These are phyloP conservation scores for Mucor mucedo DNA, from an alignment of 371 early-diverging fungal genomes.

Conservation along the genomic window DNA sequence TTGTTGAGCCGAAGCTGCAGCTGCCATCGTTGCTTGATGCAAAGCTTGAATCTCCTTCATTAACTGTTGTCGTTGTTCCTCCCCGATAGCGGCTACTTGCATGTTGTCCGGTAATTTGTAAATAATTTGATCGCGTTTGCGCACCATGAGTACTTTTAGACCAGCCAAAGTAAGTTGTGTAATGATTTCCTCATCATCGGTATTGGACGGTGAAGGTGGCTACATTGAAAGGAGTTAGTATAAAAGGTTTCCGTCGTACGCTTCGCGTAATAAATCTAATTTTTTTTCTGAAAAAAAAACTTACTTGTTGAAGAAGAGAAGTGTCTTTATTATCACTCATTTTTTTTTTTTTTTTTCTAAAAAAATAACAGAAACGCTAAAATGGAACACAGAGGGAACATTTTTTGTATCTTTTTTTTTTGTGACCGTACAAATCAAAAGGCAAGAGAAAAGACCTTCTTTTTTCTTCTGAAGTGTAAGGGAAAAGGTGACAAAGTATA, in stretches of 20 bases:
- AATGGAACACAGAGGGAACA: not conserved
- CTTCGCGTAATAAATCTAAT: too few species aligned
- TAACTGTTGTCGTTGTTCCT: constrained; percentile 55
- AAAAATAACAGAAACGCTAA: not conserved
- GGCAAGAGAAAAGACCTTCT: not conserved
- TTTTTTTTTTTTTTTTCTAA: constrained; percentile 5
- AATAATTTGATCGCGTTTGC: constrained; percentile 64
- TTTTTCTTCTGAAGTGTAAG: too few species aligned
- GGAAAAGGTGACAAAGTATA: too few species aligned
- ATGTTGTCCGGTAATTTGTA: constrained; percentile 67
- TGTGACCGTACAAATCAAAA: constrained; percentile 1
- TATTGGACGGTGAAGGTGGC: not conserved
- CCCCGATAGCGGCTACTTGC: constrained; percentile 55
- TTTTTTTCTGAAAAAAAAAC: not conserved
- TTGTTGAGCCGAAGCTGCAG: constrained; percentile 41
- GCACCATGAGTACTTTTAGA: constrained; percentile 63
- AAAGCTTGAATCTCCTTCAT: constrained; percentile 60
- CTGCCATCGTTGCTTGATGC: constrained; percentile 56
- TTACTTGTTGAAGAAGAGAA: constrained; percentile 21
- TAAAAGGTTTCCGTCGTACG: not conserved
- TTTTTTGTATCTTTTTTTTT: not conserved
- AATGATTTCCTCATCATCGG: constrained; percentile 52
- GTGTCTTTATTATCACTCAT: constrained; percentile 13
- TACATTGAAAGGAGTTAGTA: not conserved
- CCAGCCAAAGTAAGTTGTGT: constrained; percentile 65